A percentile compares a stretch with the other conserved stretches of the same genome.
Evolutionary conservation across 768 basidiomycete genomes (phyloP).

Genomic region (Pleurotus platypus): DNA sequence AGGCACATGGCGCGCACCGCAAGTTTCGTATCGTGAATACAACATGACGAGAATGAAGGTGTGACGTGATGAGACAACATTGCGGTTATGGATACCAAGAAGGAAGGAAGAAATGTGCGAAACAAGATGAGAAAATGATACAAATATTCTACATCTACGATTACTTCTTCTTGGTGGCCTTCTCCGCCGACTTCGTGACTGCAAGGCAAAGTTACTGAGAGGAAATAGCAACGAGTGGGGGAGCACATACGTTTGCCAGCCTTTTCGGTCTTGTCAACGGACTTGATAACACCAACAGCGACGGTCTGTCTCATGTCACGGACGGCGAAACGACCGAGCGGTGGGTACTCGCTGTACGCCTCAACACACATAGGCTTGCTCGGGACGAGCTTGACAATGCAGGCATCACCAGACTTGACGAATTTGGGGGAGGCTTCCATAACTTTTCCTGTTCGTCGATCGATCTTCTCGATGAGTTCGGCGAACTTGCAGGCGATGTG

Average conservation of each 20-base stretch:
- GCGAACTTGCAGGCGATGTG: constrained; percentile 99
- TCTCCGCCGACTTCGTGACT: constrained; percentile 96
- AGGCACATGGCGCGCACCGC: constrained; percentile 7
- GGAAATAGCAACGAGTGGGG: neutral
- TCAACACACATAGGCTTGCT: constrained; percentile 96
- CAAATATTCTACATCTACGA: constrained; percentile 70
- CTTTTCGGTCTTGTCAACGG: constrained; percentile 94
- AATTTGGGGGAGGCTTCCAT: constrained; percentile 90
- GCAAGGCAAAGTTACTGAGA: constrained; percentile 3
- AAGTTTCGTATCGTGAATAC: constrained; percentile 37
- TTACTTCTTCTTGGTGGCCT: constrained; percentile 95
- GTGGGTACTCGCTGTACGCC: constrained; percentile 96
- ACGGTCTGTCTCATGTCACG: constrained; percentile 99
- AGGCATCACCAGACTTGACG: constrained; percentile 99
- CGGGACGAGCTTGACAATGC: constrained; percentile 96
- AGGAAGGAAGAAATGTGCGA: constrained; percentile 41
- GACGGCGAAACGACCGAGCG: constrained; percentile 98
- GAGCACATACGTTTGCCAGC: constrained; percentile 70
- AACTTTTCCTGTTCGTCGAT: constrained; percentile 95
- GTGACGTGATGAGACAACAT: constrained; percentile 15
- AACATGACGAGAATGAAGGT: constrained; percentile 35
- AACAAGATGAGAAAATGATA: constrained; percentile 53
- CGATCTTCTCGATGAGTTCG: constrained; percentile 98
- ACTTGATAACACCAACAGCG: constrained; percentile 98
- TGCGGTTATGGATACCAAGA: constrained; percentile 33